Evolutionary conservation across 2,329 filamentous ascomycete species (phyloP).

Genomic region (Trichophyton benhamiae): DNA sequence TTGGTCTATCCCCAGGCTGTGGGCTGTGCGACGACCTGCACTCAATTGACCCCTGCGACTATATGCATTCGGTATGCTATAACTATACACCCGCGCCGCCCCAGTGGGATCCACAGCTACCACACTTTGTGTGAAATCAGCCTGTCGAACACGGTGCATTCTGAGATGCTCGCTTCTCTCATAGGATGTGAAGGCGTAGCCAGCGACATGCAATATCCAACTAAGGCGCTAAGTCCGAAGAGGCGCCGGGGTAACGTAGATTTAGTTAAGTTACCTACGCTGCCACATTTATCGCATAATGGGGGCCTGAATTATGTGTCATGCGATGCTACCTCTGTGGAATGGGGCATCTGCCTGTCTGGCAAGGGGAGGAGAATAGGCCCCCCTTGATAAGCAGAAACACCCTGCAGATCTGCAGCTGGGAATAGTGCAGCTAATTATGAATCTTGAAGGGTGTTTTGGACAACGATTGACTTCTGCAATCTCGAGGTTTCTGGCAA

Average conservation of each 20-base stretch:
- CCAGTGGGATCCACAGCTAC: background rate
- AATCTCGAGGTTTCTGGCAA: background rate
- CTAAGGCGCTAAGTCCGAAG: background rate
- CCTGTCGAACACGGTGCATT: background rate
- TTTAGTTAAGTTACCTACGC: background rate
- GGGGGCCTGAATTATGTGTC: background rate
- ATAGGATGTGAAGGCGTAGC: background rate
- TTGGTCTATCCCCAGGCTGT: slow-evolving; percentile 4
- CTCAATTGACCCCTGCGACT: background rate
- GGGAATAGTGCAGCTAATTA: background rate
- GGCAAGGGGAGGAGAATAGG: background rate
- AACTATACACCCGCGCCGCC: background rate
- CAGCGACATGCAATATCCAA: background rate
- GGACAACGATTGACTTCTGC: background rate
- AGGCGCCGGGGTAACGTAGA: background rate
- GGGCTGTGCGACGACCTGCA: slow-evolving; percentile 2
- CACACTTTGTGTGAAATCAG: background rate
- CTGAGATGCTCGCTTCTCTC: background rate
- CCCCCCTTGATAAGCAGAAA: background rate
- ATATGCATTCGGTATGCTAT: background rate
- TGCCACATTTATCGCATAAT: background rate
- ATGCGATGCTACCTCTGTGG: background rate
- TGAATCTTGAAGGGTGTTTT: background rate
- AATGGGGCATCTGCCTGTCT: background rate
- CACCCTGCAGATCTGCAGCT: slow-evolving; percentile 1